Base-by-base conservation (phyloP, 495 filamentous ascomycete species). In the Darksidea phi region DNA sequence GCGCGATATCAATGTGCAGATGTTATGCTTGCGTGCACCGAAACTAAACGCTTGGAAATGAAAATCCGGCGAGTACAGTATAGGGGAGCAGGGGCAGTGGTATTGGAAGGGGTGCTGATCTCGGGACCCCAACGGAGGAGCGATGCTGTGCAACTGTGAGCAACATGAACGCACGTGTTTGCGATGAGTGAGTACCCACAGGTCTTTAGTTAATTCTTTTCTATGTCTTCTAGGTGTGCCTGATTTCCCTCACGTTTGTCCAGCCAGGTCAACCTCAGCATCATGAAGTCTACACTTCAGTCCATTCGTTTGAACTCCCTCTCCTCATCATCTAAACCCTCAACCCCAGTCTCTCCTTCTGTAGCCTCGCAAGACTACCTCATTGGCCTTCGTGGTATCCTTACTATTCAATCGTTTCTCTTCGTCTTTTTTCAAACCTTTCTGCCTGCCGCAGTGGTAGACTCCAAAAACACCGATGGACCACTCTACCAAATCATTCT, bases 341-440 rank as follows among this genome's bases (percentile, higher is more conserved):
- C 50, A 11, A 21, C 18, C 12, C 1, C 26, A 28, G 32, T 28
- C 11, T 48, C 59, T 32, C 26, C 53, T 18, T 7, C 1, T 12
- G 20, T 67, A 17, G 42, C 53, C 2, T 61, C 46, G 18, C 71
- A 74, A 46, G 50, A 68, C 50, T 70, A 75, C 50, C 70, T 75
- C 28, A 54, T 70, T 38, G 72, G 73, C 26, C 55, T 75, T 10
- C 71, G 72, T n/a, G 73, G 73, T 24, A 11, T 67, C 24, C 61
- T 74, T n/a, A 65, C 61, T 24, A 63, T 75, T 48, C 59, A 71
- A 51, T 53, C 58, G n/a, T 74, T 75, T 59, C 69, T 75, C 38
- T 75, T 70, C 66, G 60, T 69, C 21, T 74, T 75, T 55, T 57
- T 75, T 18, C 60, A 70, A 36, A 68, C 65, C 4, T 75, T 75